Evolutionary conservation across 768 basidiomycete species (phyloP), one percentile per base, ranked within the genome.

Genomic region (Butyriboletus loyo): DNA sequence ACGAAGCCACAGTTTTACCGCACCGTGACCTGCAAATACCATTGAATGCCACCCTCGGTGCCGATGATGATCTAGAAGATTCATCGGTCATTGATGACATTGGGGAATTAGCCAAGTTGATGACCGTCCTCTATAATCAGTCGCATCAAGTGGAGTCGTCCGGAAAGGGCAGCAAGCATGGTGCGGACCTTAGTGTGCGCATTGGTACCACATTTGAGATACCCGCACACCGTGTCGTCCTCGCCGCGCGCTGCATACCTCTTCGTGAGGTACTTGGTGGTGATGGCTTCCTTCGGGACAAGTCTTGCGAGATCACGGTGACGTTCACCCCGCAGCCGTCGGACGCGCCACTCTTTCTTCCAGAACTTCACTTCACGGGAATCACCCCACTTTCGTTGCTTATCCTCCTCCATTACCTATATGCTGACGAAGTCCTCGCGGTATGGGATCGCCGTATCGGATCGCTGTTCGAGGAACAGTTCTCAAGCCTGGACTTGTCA

Each of bases 321-420:
- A 65, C 58, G 2, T 46, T 66, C 28, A 22, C 50, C 55, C 50
- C 62, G n/a, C 60, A 30, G 5, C 22, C 15, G 3, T 11, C 10
- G 17, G 52, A 22, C 24, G 11, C 7, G 11, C 24, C 40, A 28
- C 46, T 27, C 17, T 35, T 40, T 41, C 46, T 31, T 31, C 36
- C 45, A 1, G 35, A 28, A 8, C 52, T 70, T 14, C 64, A 65
- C 17, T 60, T 96, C 39, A 63, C 73, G 0, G 82, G 82, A 2
- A 82, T 81, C 54, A 80, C 84, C 40, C 77, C 86, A 0, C 71
- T 95, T 7, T 73, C 91, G 0, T 68, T 87, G 15, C 78, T 97
- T 15, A 77, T 96, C 21, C 73, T 98, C 19, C 67, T 97, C 19
- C 78, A 84, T 22, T 98, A 93, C 62, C 69, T 98, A n/a, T 98